Evolutionary conservation across 352 stramenopile genomes (phyloP), one percentile per base, ranked within the genome.

Genomic region (Globisporangium nunn): DNA sequence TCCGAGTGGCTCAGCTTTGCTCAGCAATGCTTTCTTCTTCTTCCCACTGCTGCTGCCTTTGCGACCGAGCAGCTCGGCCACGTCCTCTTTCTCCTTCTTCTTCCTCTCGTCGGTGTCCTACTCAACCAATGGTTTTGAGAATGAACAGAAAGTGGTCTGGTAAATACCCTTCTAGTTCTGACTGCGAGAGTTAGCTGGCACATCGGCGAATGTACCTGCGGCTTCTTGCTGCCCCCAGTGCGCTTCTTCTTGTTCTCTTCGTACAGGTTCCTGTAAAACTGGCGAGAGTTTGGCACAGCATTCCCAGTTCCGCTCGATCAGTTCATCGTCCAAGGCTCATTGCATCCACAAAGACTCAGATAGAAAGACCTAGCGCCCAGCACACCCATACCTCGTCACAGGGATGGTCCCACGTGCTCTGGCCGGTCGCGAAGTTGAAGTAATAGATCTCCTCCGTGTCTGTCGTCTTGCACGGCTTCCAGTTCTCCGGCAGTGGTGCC

Each of bases 391-490:
- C 78, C 63, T 97, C 91, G 64, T 98, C 93, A 60, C 89, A 97
- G 1, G 93, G 93, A 60, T 98, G 93, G 59, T 98, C 92, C 93
- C 93, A 98, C 39, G 90, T 97, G 66, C 81, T 96, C 68, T 97
- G 86, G 4, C 93, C 92, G 8, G 71, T 77, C 14, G 81, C 73
- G 64, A 98, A 98, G 69, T 98, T 98, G 68, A 98, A 98, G 69
- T 98, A 98, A 68, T 98, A 98, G 59, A 98, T 96, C 67, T 98
- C 93, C 37, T 96, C 88, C 54, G 93, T 98, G 69, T 97, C 88
- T 14, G 85, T 96, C 28, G 89, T 97, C 71, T 97, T 98, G 71
- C 92, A 98, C 12, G 92, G 91, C 70, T 98, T 98, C 93, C 93
- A 98, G 67, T 98, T 93, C 57, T 96, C 79, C 39, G 91, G 93